Percentiles rank a stretch among this genome's conserved stretches.
These are phyloP conservation scores for Whalleya microplaca DNA, from an alignment of 2,329 filamentous ascomycete genomes.

Conservation along the genomic window DNA sequence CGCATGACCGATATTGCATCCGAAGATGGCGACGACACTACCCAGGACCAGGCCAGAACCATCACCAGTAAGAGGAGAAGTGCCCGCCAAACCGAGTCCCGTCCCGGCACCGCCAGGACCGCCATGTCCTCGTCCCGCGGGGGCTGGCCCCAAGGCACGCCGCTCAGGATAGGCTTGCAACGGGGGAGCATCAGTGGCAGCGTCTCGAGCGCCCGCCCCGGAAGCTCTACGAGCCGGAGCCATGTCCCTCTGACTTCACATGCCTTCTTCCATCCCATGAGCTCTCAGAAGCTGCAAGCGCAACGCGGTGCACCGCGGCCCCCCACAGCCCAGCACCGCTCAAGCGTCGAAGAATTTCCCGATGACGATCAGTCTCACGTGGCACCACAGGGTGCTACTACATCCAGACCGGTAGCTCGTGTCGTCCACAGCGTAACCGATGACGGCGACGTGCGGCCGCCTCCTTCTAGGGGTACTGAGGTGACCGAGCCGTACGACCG, in stretches of 20 bases:
- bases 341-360: slow-evolving; percentile 35
- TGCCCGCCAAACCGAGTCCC: slow-evolving; percentile 51
- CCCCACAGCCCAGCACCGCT: slow-evolving; percentile 44
- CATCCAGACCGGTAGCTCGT: slow-evolving; percentile 41
- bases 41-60: slow-evolving; percentile 36
- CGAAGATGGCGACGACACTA: slow-evolving; percentile 53
- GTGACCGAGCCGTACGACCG: slow-evolving; percentile 75
- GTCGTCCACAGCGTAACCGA: slow-evolving; percentile 39
- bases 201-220: slow-evolving; percentile 52
- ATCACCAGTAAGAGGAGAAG: slow-evolving; percentile 37
- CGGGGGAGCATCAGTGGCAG: slow-evolving; percentile 48
- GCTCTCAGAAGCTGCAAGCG: slow-evolving; percentile 89
- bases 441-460: slow-evolving; percentile 59
- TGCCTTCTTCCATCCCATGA: slow-evolving; percentile 96
- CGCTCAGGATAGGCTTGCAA: slow-evolving; percentile 57
- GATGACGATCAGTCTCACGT: slow-evolving; percentile 50
- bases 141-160: slow-evolving; percentile 58
- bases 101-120: slow-evolving; percentile 59
- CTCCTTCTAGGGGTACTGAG: slow-evolving; percentile 79
- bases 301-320: slow-evolving; percentile 69
- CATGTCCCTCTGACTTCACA: slow-evolving; percentile 90
- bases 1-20: slow-evolving; percentile 69
- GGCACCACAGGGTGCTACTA: slow-evolving; percentile 62
- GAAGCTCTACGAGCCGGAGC: slow-evolving; percentile 74
- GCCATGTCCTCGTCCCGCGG: slow-evolving; percentile 53